Conservation (phyloP, 148 eudicot species). For the Bassia scoparia region DNA sequence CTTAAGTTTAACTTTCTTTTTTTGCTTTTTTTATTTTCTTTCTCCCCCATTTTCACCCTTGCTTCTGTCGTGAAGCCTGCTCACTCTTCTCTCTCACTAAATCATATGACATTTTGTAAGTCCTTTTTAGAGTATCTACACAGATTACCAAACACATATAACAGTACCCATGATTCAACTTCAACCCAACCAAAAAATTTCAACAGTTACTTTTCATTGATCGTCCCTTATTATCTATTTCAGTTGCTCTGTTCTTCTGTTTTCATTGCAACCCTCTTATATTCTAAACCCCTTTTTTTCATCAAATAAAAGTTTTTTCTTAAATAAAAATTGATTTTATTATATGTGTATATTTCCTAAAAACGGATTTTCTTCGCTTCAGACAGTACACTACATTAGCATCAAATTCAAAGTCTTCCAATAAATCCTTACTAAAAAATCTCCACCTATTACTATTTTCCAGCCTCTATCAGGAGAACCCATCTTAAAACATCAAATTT, state of each 20-base stretch:
- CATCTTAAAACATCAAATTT: not conserved
- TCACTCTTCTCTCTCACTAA: no score
- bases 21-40: not conserved
- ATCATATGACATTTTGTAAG: no score
- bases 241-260: not conserved
- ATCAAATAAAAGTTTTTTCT: not conserved
- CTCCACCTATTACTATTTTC: not conserved
- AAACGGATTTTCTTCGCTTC: not conserved
- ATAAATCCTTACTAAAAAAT: not conserved
- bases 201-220: not conserved
- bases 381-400: not conserved
- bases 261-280: not conserved
- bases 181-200: not conserved
- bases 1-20: not conserved
- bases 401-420: not conserved
- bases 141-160: no score
- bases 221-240: not conserved
- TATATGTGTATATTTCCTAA: not conserved
- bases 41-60: slow-evolving; percentile 3
- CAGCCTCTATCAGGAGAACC: not conserved
- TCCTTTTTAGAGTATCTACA: no score
- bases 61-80: not conserved
- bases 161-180: no score
- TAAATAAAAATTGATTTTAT: no score
- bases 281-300: not conserved